A percentile compares a stretch with the other conserved stretches of the same genome.
Evolutionary conservation across 257 asterid genomes (phyloP).

Genomic region (Ehretia macrophylla): DNA sequence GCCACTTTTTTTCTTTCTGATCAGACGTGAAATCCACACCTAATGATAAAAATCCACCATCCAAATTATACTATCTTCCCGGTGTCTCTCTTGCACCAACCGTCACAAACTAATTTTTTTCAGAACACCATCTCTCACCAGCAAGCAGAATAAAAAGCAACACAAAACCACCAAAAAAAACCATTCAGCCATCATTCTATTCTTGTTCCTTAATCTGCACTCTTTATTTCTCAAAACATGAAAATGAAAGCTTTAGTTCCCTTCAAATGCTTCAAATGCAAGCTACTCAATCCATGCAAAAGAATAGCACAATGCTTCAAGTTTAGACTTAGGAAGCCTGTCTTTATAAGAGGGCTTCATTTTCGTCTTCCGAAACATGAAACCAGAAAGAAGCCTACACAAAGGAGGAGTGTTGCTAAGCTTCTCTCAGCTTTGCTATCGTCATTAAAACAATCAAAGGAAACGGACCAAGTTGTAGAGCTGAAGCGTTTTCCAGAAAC

Average conservation of each 20-base stretch:
- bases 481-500: constrained; percentile 50
- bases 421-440: constrained; percentile 25
- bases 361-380: constrained; percentile 16
- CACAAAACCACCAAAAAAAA: constrained; percentile 6
- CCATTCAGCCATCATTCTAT: constrained; percentile 7
- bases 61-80: neutral
- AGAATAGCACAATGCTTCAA: constrained; percentile 41
- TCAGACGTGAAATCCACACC: constrained; percentile 54
- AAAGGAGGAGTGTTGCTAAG: constrained; percentile 12
- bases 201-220: constrained; percentile 24
- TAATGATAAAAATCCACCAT: neutral
- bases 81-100: constrained; percentile 7
- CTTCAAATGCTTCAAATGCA: constrained; percentile 46
- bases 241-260: constrained; percentile 21
- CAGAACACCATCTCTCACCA: constrained; percentile 5
- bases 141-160: constrained; percentile 14
- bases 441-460: constrained; percentile 18
- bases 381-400: neutral
- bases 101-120: neutral
- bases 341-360: constrained; percentile 36
- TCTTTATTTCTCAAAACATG: constrained; percentile 28
- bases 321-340: constrained; percentile 42
- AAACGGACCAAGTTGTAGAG: constrained; percentile 34
- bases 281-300: constrained; percentile 56
- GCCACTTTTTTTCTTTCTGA: constrained; percentile 21